Evolutionary conservation across 2,329 filamentous ascomycete species (phyloP).

Genomic region (Penicillium vulpinum): DNA sequence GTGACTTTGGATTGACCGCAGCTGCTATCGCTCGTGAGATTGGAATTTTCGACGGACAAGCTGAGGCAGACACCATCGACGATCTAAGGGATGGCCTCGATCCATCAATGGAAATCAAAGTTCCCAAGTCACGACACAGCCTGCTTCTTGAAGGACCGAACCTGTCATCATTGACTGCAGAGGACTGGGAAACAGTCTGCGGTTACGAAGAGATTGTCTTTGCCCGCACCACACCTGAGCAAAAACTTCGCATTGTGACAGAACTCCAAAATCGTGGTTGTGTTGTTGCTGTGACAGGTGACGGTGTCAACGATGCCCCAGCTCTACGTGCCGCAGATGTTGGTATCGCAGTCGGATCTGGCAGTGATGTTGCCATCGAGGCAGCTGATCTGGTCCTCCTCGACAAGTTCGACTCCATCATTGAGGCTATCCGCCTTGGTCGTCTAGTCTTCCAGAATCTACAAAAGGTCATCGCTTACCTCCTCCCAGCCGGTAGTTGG

Average conservation of each 20-base stretch:
- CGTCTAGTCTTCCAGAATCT: constrained; percentile 40
- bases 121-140: constrained; percentile 42
- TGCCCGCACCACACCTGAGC: constrained; percentile 46
- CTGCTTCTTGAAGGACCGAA: constrained; percentile 68
- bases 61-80: constrained; percentile 56
- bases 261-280: constrained; percentile 41
- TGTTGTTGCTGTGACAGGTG: constrained; percentile 45
- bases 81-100: constrained; percentile 48
- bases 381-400: constrained; percentile 42
- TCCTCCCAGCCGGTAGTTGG: constrained; percentile 55
- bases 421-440: constrained; percentile 35
- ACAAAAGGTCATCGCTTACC: constrained; percentile 42
- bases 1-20: constrained; percentile 44
- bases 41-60: constrained; percentile 45
- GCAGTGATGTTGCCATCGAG: constrained; percentile 45
- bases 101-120: constrained; percentile 18
- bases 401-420: constrained; percentile 37
- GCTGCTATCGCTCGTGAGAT: constrained; percentile 44
- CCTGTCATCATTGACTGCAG: constrained; percentile 63
- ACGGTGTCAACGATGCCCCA: constrained; percentile 40
- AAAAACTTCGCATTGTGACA: constrained; percentile 47
- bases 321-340: constrained; percentile 36
- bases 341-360: constrained; percentile 38
- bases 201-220: constrained; percentile 55
- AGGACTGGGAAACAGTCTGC: constrained; percentile 68